A percentile compares a stretch with the other conserved stretches of the same genome.
Conservation (phyloP, 192 early-diverging fungal species). For the Gonapodya prolifera region DNA sequence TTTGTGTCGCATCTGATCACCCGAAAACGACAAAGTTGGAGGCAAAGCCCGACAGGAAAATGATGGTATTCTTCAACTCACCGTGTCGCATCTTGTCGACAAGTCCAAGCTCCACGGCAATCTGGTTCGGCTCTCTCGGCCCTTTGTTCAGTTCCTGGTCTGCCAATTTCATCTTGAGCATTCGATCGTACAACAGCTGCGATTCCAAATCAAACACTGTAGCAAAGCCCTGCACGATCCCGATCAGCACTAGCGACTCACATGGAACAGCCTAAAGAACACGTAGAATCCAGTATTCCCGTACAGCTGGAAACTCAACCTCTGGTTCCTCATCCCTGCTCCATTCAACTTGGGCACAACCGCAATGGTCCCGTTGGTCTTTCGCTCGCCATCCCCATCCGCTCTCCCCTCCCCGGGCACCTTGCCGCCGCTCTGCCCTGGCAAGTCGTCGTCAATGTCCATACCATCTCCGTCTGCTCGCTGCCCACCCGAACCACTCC, state of each 20-base stretch:
- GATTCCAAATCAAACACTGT: conserved; percentile 6
- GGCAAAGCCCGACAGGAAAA: too few species aligned
- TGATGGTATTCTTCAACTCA: too few species aligned
- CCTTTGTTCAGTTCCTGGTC: conserved; percentile 41
- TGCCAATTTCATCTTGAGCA: conserved; percentile 65
- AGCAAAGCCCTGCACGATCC: too few species aligned
- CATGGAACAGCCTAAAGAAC: conserved; percentile 78
- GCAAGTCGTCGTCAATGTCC: conserved; percentile 32
- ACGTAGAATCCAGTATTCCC: conserved; percentile 75
- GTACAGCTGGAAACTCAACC: conserved; percentile 57
- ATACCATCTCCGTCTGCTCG: conserved; percentile 31
- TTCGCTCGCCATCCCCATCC: conserved; percentile 3
- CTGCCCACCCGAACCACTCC: too few species aligned
- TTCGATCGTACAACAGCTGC: conserved; percentile 74
- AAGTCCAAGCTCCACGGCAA: conserved; percentile 27
- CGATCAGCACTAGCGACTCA: conserved; percentile 14
- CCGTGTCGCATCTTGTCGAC: background rate
- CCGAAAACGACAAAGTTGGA: background rate
- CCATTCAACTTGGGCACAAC: background rate
- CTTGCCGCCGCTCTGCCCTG: too few species aligned
- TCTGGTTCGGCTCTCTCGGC: conserved; percentile 43
- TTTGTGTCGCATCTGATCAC: background rate
- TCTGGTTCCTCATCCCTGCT: background rate
- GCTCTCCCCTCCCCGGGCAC: background rate
- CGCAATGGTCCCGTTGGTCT: background rate